Evolutionary conservation across 177 flowering plant genomes (phyloP).

Genomic region (Telopea speciosissima): DNA sequence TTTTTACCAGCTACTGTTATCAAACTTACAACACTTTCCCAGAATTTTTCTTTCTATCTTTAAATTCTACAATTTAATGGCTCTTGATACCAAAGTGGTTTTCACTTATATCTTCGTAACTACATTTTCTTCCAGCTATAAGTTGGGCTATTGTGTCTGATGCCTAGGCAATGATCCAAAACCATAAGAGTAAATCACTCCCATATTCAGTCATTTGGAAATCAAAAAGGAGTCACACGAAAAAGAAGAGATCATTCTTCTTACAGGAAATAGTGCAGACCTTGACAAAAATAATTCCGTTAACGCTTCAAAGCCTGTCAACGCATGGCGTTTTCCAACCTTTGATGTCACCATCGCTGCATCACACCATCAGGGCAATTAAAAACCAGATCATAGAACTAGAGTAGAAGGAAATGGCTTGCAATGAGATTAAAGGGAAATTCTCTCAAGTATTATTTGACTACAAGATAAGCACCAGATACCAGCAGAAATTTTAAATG

Average conservation of each 20-base stretch:
- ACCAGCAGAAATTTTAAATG: neutral
- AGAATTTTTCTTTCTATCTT: too few species aligned
- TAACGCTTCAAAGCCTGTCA: slow-evolving; percentile 81
- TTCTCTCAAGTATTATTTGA: neutral
- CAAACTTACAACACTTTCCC: too few species aligned
- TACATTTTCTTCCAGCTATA: neutral
- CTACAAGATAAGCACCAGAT: neutral
- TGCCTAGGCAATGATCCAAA: neutral
- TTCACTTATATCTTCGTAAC: neutral
- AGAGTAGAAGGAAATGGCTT: neutral
- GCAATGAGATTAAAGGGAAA: neutral
- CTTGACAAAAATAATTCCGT: slow-evolving; percentile 73
- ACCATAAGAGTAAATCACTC: neutral
- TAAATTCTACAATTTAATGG: too few species aligned
- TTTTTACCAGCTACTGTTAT: too few species aligned
- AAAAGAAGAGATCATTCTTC: neutral
- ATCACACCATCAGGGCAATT: slow-evolving; percentile 11
- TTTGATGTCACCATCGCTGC: slow-evolving; percentile 90
- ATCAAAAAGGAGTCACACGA: neutral
- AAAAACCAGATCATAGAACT: neutral
- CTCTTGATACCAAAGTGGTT: too few species aligned
- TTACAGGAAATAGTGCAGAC: slow-evolving; percentile 21
- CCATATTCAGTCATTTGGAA: neutral
- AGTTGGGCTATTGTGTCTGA: too few species aligned
- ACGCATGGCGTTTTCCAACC: slow-evolving; percentile 96